A percentile compares a stretch with the other conserved stretches of the same genome.
phyloP scores from a whole-genome alignment of 2,329 filamentous ascomycete genomes.

The Trichophyton equinum region DNA sequence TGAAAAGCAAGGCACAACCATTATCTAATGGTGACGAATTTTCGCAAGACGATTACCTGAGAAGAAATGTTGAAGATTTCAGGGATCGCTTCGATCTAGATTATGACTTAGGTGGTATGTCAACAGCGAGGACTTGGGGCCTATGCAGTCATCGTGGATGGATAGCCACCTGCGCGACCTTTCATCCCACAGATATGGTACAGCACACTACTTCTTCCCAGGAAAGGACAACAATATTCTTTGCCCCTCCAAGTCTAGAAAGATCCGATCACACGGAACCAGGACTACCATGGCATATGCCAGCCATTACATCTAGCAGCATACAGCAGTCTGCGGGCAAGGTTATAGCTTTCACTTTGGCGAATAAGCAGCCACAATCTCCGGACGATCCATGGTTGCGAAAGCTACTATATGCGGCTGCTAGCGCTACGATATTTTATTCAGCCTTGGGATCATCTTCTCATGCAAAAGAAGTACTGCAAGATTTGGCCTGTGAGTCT shows the following conservation, averaged over 20 bases:
- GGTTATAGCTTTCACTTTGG: constrained; percentile 22
- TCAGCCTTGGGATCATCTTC: constrained; percentile 15
- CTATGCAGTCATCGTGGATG: constrained; percentile 33
- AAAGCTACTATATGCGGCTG: constrained; percentile 26
- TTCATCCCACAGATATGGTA: constrained; percentile 46
- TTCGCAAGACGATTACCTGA: constrained; percentile 18
- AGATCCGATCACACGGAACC: constrained; percentile 11
- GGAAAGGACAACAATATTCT: constrained; percentile 31
- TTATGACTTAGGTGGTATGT: constrained; percentile 38
- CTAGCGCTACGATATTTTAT: constrained; percentile 26
- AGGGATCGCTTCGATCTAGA: constrained; percentile 38
- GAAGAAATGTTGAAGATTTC: constrained; percentile 20
- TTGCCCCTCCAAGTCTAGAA: constrained; percentile 17
- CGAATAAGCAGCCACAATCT: constrained; percentile 11
- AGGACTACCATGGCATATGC: constrained; percentile 10
- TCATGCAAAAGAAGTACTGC: constrained; percentile 18
- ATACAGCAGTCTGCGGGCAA: constrained; percentile 15
- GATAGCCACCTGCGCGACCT: constrained; percentile 37
- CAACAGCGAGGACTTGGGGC: constrained; percentile 43
- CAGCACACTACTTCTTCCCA: constrained; percentile 42
- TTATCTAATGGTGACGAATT: neutral
- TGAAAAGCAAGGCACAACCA: neutral
- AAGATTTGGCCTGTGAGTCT: constrained; percentile 19
- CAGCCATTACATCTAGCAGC: constrained; percentile 13
- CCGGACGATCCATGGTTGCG: constrained; percentile 16